Evolutionary conservation across 345 rosid genomes (phyloP).

Genomic region (Citrus hindsii): DNA sequence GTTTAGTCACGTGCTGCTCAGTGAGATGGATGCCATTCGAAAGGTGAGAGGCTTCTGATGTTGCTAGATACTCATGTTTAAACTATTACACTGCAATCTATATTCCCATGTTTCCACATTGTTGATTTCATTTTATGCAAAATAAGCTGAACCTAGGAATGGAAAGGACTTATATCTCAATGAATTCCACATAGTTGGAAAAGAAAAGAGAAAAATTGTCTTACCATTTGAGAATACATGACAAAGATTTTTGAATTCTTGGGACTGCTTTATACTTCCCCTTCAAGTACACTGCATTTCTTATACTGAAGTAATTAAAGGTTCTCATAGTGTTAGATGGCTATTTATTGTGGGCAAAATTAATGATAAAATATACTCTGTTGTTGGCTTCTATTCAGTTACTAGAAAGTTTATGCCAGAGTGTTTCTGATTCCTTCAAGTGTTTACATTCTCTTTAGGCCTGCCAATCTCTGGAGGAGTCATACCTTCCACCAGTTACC

Average conservation of each 20-base stretch:
- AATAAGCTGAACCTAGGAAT: neutral
- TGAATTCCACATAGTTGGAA: neutral
- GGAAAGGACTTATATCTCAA: neutral
- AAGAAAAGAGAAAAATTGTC: no score
- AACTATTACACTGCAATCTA: neutral
- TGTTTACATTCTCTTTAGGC: constrained; percentile 41
- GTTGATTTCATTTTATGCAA: neutral
- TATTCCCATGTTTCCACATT: neutral
- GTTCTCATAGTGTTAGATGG: neutral
- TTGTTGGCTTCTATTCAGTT: neutral
- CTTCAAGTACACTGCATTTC: neutral
- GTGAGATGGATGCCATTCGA: constrained; percentile 63
- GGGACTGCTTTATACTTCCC: neutral
- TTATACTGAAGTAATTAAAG: neutral
- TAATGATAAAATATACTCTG: neutral
- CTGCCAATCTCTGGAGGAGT: constrained; percentile 46
- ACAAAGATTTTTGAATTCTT: neutral
- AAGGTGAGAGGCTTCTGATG: constrained; percentile 29
- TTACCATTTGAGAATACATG: neutral
- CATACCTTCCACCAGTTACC: constrained; percentile 55
- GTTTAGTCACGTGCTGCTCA: constrained; percentile 54
- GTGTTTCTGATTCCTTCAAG: neutral
- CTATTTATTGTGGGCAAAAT: neutral
- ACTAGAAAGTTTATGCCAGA: neutral
- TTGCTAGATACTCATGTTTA: neutral